phyloP scores from a whole-genome alignment of 2,329 filamentous ascomycete genomes.

The Aplosporella prunicola region DNA sequence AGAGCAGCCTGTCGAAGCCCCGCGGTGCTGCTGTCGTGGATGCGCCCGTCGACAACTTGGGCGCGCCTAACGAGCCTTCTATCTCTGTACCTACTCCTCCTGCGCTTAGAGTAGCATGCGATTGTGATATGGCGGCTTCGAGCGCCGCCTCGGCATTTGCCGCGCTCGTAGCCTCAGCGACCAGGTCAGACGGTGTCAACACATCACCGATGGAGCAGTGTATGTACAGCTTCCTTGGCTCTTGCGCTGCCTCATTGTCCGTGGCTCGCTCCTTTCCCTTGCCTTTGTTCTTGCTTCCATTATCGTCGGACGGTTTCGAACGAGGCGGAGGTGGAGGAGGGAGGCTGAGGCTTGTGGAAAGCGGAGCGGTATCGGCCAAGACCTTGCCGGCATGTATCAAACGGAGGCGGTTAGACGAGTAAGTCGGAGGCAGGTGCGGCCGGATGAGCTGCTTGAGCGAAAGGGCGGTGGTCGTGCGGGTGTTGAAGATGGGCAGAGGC shows the following conservation, averaged over 20 bases:
- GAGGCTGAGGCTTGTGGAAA: conserved; percentile 59
- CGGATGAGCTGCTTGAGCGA: conserved; percentile 78
- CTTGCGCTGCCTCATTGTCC: conserved; percentile 26
- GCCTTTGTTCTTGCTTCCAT: conserved; percentile 30
- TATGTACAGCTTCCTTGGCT: conserved; percentile 60
- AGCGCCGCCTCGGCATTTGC: conserved; percentile 31
- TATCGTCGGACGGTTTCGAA: conserved; percentile 19
- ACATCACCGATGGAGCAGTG: conserved; percentile 85
- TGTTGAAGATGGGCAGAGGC: conserved; percentile 61
- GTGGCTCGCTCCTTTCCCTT: conserved; percentile 61
- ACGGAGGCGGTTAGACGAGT: conserved; percentile 63
- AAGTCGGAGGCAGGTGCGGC: conserved; percentile 51
- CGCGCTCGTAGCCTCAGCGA: conserved; percentile 48
- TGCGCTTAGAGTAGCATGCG: not conserved
- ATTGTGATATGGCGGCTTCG: conserved; percentile 15
- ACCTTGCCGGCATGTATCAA: conserved; percentile 87
- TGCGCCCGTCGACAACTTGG: not conserved
- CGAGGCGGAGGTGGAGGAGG: conserved; percentile 46
- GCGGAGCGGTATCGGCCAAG: conserved; percentile 61
- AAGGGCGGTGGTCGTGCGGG: conserved; percentile 60
- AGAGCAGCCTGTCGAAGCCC: conserved; percentile 80
- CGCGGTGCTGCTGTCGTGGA: conserved; percentile 50
- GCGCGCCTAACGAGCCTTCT: no score
- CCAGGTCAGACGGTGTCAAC: conserved; percentile 59
- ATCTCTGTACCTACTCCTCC: conserved; percentile 6